Base-by-base conservation (phyloP, 768 basidiomycete species). In the Phaeotremella skinneri region DNA sequence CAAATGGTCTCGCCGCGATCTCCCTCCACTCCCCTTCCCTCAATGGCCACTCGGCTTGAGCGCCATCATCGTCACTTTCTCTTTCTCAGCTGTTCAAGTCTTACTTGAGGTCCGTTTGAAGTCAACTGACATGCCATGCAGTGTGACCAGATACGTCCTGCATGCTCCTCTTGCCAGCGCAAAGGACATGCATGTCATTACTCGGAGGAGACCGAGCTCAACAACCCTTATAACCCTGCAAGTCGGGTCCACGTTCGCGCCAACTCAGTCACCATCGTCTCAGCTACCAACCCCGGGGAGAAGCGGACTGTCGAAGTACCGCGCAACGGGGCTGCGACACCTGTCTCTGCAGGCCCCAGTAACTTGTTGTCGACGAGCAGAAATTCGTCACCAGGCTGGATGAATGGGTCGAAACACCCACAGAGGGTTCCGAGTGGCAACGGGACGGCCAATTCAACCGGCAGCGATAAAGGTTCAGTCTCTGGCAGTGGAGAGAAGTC, bases 141-240 rank as follows among this genome's bases (percentile, higher is more conserved):
- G 62, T 64, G 62, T 32, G 62, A 64, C 42, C 62, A 64, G 49
- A 48, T 37, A 29, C 49, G 62, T 11, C 62, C 62, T 6, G 39
- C 62, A 2, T 64, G 62, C 31, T 55, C 58, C 20, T 59, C 62
- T 3, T 64, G 62, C 30, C 32, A 45, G 4, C 53, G 58, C 6
- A 64, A 59, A 59, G 57, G 58, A 23, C 55, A 59, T 16, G 11
- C 20, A 3, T 64, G 62, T 42, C 54, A 37, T 16, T 64, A 64
- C 45, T 54, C 62, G 34, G 62, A 59, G 6, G 62, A 64, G 49
- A 58, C 62, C 5, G 61, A 58, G 26, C 29, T 31, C 17, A 21
- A 27, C 43, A 48, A 43, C 31, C 43, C 21, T 26, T 39, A 53
- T n/a, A 23, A 55, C n/a, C 23, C 50, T n/a, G 45, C 51, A 17